Evolutionary conservation across 192 early-diverging fungal genomes (phyloP).

Genomic region (Backusella luteola): DNA sequence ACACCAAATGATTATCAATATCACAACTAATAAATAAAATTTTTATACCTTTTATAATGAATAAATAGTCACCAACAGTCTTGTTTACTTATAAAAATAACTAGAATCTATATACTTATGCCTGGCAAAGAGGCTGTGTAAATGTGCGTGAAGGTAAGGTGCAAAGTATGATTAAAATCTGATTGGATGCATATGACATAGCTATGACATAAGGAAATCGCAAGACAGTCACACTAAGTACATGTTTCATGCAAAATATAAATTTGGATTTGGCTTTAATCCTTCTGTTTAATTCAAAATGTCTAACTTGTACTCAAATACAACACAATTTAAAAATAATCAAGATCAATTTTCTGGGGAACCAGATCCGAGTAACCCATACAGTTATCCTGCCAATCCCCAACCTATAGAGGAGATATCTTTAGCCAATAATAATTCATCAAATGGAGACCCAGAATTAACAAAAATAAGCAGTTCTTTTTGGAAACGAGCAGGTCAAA

Average conservation of each 20-base stretch:
- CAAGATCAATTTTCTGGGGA: not conserved
- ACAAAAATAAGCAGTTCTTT: constrained; percentile 15
- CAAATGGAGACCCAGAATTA: constrained; percentile 16
- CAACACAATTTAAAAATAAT: not conserved
- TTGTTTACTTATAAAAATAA: not conserved
- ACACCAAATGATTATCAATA: not conserved
- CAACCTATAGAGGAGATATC: not conserved
- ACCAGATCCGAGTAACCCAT: constrained; percentile 17
- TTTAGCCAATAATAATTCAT: not conserved
- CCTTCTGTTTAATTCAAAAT: not conserved
- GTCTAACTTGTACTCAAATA: not conserved
- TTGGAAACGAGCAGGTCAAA: constrained; percentile 10
- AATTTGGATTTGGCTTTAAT: not conserved
- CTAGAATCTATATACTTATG: not conserved
- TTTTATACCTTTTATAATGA: not conserved
- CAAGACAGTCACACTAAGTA: not conserved
- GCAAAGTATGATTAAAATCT: not conserved
- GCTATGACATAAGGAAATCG: not conserved
- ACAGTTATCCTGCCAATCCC: constrained; percentile 14
- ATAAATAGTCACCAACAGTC: not conserved
- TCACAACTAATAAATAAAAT: not conserved
- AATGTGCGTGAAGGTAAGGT: too few species aligned
- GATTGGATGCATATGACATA: not conserved
- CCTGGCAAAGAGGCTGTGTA: too few species aligned
- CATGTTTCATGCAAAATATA: constrained; percentile 3